Percentiles rank a stretch among this genome's conserved stretches.
phyloP scores from a whole-genome alignment of 1,284 basidiomycete genomes.

The Leccinum pallidistipes region DNA sequence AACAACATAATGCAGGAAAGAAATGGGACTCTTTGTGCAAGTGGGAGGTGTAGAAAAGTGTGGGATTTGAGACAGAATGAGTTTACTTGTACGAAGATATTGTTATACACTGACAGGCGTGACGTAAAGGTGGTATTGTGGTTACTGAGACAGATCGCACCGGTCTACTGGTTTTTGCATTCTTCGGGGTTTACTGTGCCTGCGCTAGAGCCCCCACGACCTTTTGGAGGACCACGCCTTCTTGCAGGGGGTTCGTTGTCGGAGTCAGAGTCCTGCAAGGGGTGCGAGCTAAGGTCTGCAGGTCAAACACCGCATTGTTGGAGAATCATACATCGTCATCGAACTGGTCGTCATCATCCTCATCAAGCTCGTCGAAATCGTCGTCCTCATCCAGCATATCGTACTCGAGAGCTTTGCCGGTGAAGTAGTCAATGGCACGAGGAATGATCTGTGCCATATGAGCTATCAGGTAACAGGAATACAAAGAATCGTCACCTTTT shows the following conservation, averaged over 20 bases:
- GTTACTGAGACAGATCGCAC: conserved; percentile 16
- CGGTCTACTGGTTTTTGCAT: conserved; percentile 79
- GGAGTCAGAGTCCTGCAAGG: conserved; percentile 42
- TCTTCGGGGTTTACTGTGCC: conserved; percentile 68
- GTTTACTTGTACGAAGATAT: conserved; percentile 14
- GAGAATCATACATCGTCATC: conserved; percentile 48
- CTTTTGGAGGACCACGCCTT: conserved; percentile 57
- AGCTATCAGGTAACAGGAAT: conserved; percentile 1
- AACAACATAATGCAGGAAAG: conserved; percentile 1
- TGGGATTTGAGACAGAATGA: conserved; percentile 11
- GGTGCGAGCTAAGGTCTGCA: conserved; percentile 23
- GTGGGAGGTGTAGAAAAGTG: not conserved
- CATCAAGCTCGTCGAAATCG: conserved; percentile 61
- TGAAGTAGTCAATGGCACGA: conserved; percentile 94
- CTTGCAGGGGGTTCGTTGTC: conserved; percentile 59
- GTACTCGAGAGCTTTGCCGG: conserved; percentile 92
- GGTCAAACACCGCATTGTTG: conserved; percentile 20
- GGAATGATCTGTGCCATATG: conserved; percentile 74
- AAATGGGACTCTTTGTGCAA: conserved; percentile 1
- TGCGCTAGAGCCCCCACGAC: conserved; percentile 43
- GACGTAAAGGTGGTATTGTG: conserved; percentile 24
- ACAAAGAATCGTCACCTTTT: conserved; percentile 61
- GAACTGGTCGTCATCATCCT: conserved; percentile 60
- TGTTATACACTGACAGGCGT: conserved; percentile 14
- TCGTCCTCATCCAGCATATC: conserved; percentile 79